Percentiles rank a stretch among this genome's conserved stretches.
These are phyloP conservation scores for Cryptococcus deneoformans DNA, from an alignment of 1,284 basidiomycete genomes.

Conservation along the genomic window DNA sequence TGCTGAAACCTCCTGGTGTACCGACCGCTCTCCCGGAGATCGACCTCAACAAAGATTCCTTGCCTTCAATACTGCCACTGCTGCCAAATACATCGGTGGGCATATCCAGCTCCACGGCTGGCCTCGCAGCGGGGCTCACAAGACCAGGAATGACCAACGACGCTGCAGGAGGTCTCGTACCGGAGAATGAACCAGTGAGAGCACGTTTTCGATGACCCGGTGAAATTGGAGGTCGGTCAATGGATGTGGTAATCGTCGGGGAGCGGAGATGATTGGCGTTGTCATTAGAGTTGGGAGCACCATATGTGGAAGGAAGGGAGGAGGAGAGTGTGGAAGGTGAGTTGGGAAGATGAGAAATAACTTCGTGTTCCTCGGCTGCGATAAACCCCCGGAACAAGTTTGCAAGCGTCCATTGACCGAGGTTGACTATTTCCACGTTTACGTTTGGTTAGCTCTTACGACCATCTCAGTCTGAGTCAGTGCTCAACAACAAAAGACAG, in stretches of 20 bases:
- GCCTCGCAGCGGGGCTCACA: slow-evolving; percentile 64
- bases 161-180: slow-evolving; percentile 13
- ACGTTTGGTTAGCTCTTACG: too few species aligned
- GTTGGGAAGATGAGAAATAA: slow-evolving; percentile 19
- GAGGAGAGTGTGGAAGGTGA: slow-evolving; percentile 13
- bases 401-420: slow-evolving; percentile 49
- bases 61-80: neutral
- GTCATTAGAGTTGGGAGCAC: slow-evolving; percentile 26
- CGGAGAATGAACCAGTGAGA: slow-evolving; percentile 24
- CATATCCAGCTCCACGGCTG: slow-evolving; percentile 44
- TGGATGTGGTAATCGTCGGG: slow-evolving; percentile 23
- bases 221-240: slow-evolving; percentile 28
- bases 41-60: neutral
- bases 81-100: slow-evolving; percentile 4
- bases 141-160: slow-evolving; percentile 58
- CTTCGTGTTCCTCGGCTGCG: slow-evolving; percentile 45
- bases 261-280: slow-evolving; percentile 35
- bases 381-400: slow-evolving; percentile 48
- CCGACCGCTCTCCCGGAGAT: too few species aligned
- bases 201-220: slow-evolving; percentile 33
- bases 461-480: neutral
- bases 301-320: slow-evolving; percentile 18
- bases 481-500: neutral
- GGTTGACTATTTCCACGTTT: slow-evolving; percentile 33
- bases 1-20: too few species aligned